Evolutionary conservation across 768 basidiomycete species (phyloP), one percentile per base, ranked within the genome.

Genomic region (Auricularia cornea): DNA sequence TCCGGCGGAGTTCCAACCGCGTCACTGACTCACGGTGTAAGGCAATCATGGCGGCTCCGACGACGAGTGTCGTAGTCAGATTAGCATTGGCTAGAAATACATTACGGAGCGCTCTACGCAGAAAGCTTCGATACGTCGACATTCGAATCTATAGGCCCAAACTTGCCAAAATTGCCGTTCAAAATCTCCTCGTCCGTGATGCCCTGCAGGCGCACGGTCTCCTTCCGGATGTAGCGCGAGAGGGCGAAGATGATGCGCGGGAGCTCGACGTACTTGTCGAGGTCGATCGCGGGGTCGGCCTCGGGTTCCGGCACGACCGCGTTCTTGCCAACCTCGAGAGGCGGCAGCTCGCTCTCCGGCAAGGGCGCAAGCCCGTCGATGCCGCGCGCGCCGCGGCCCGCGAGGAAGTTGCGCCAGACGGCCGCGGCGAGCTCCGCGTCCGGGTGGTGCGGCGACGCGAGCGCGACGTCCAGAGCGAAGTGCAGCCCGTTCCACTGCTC

Each of bases 361-460:
- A 30, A 14, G 63, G 66, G 59, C 14, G 71, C 40, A 29, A 73
- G 68, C 3, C 78, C 75, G 62, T 79, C 78, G 61, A 92, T 87
- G 2, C 89, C 90, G 63, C 81, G 79, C 10, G 90, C 90, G 4
- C 93, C 94, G 14, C 92, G 82, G 1, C 85, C 90, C 8, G 90
- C 93, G 44, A 97, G 86, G 40, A 97, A 70, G 72, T 98, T 97
- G 59, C 96, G 80, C 96, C 96, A 98, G 0, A 97, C 76, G 1
- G 92, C 90, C 16, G 79, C 88, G 0, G 95, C 92, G 74, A 98
- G 79, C 66, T 94, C 90, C 64, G 83, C 79, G 72, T 98, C 95
- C 3, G 87, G 81, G 33, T 95, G 80, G 26, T 26, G 10, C 11
- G 54, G 54, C 12, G 12, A n/a, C 1, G 84, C 89, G 16, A 94